phyloP scores from a whole-genome alignment of 257 asterid species.

The Salvia splendens region DNA sequence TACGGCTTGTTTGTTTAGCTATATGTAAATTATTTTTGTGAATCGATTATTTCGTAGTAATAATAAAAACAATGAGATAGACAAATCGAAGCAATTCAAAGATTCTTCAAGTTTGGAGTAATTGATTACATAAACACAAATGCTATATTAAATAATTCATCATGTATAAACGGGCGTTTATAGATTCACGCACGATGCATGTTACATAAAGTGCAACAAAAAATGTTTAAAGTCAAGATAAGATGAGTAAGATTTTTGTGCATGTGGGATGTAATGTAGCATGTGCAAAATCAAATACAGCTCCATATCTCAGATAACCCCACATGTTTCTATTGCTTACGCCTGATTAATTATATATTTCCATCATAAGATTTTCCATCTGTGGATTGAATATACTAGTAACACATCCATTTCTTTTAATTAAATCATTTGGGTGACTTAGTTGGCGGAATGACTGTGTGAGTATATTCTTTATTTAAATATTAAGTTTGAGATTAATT shows the following conservation, averaged over 20 bases:
- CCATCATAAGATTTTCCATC: neutral
- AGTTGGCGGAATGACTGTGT: too few species aligned
- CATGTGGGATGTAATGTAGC: conserved; percentile 26
- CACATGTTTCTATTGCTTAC: neutral
- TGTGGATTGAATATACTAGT: neutral
- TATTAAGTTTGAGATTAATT: too few species aligned
- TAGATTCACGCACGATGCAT: conserved; percentile 15
- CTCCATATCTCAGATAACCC: neutral
- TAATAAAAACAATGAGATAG: neutral
- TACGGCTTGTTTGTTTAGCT: too few species aligned
- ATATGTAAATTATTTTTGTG: too few species aligned
- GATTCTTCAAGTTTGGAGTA: neutral
- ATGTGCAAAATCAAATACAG: conserved; percentile 14
- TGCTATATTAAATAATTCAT: neutral
- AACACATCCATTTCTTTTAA: too few species aligned
- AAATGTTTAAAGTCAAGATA: neutral
- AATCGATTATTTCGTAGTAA: too few species aligned
- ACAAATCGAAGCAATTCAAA: neutral
- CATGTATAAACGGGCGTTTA: neutral
- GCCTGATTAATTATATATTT: neutral
- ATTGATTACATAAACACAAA: neutral
- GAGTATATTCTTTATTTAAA: too few species aligned
- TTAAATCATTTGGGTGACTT: too few species aligned
- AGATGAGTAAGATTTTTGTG: neutral
- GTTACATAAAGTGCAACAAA: conserved; percentile 19